phyloP scores from a whole-genome alignment of 1,284 basidiomycete species.

The Takashimella tepidaria region DNA sequence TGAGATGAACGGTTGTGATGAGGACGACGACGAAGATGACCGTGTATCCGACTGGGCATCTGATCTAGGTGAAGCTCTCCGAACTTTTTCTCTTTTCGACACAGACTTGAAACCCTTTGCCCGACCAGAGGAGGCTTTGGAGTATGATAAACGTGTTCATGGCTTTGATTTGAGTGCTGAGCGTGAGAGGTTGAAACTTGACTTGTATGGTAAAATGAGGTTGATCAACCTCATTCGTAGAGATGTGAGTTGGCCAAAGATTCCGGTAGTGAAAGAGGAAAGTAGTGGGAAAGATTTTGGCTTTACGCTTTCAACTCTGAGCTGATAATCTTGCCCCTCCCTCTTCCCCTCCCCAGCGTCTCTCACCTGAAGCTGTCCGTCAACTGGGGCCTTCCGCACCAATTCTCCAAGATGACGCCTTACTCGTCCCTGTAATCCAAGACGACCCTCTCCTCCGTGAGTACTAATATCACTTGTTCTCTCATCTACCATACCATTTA shows the following conservation, averaged over 20 bases:
- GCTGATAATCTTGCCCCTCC: neutral
- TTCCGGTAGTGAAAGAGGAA: too few relatives aligned
- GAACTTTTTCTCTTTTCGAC: constrained; percentile 75
- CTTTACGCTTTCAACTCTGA: neutral
- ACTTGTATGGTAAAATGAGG: constrained; percentile 68
- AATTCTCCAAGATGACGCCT: constrained; percentile 62
- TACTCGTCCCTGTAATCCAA: constrained; percentile 69
- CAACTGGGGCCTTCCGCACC: neutral
- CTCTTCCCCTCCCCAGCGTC: neutral
- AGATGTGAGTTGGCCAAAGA: constrained; percentile 51
- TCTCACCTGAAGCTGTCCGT: neutral
- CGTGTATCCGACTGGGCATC: constrained; percentile 41
- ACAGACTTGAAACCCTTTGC: constrained; percentile 54
- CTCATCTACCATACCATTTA: neutral
- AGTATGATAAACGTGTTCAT: constrained; percentile 60
- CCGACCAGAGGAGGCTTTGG: constrained; percentile 59
- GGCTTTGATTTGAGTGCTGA: constrained; percentile 26
- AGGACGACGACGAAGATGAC: constrained; percentile 17
- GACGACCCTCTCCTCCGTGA: constrained; percentile 84
- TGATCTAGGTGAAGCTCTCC: constrained; percentile 33
- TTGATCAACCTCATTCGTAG: constrained; percentile 82
- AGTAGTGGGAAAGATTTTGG: neutral
- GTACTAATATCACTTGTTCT: constrained; percentile 34
- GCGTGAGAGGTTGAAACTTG: constrained; percentile 46
- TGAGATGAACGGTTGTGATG: neutral